Evolutionary conservation across 305 asterid species (phyloP).

Genomic region (Fraxinus dipetala): DNA sequence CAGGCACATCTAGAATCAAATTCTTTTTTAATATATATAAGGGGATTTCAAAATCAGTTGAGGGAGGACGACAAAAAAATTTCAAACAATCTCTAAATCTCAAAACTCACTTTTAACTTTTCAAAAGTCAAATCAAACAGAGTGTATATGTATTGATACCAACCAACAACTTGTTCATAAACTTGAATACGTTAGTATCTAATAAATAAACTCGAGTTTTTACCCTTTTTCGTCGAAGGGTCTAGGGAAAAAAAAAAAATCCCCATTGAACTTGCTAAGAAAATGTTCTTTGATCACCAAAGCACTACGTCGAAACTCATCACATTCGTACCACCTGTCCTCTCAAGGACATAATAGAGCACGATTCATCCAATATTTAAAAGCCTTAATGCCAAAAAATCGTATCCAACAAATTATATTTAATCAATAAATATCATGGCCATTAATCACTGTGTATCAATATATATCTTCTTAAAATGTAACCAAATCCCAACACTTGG

Average conservation of each 20-base stretch:
- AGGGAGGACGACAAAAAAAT: neutral
- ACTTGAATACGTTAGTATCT: neutral
- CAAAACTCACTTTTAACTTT: neutral
- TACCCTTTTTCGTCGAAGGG: neutral
- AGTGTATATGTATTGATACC: neutral
- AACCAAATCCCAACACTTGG: conserved; percentile 36
- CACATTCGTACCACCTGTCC: conserved; percentile 37
- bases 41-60: neutral
- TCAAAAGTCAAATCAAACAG: neutral
- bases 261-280: neutral
- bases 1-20: neutral
- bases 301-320: conserved; percentile 20
- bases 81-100: neutral
- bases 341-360: conserved; percentile 29
- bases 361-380: conserved; percentile 26
- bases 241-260: neutral
- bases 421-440: neutral
- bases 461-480: conserved; percentile 37
- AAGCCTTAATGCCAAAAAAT: conserved; percentile 23
- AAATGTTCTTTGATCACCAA: neutral
- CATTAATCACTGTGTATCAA: conserved; percentile 9
- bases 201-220: too few relatives aligned
- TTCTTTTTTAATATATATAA: too few relatives aligned
- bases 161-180: neutral
- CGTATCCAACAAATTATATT: conserved; percentile 26